Conservation (phyloP, 257 asterid species). For the Scutellaria minor region DNA sequence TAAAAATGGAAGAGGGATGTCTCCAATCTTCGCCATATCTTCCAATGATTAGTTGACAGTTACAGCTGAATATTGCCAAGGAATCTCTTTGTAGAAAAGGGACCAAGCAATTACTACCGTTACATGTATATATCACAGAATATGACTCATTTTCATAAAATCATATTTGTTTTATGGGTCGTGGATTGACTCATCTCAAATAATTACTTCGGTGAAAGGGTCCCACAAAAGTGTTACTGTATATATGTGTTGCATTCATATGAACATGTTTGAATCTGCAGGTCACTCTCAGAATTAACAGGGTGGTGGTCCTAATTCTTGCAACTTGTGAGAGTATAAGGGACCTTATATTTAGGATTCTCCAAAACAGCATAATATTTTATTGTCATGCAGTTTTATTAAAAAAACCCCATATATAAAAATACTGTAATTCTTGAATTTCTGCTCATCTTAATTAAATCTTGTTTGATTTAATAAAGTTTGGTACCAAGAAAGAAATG, state of each 20-base stretch:
- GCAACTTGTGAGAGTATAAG: conserved; percentile 36
- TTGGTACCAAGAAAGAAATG: not conserved
- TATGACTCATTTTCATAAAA: no score
- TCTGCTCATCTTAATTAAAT: not conserved
- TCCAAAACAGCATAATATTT: not conserved
- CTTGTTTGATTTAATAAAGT: not conserved
- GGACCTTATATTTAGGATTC: conserved; percentile 37
- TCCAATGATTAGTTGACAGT: conserved; percentile 50
- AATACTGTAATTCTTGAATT: not conserved
- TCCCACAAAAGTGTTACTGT: no score
- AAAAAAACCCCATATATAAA: not conserved
- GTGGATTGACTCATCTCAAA: no score
- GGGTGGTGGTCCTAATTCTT: conserved; percentile 37
- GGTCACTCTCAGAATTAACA: conserved; percentile 9
- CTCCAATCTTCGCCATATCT: conserved; percentile 4
- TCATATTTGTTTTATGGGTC: no score
- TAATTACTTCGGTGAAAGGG: no score
- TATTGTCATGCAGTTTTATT: not conserved
- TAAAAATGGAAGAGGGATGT: not conserved
- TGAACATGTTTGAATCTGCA: not conserved
- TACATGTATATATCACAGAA: no score
- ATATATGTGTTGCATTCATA: not conserved
- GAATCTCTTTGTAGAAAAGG: conserved; percentile 34
- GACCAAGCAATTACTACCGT: not conserved
- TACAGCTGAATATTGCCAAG: conserved; percentile 30